Evolutionary conservation across 345 rosid species (phyloP), one percentile per base, ranked within the genome.

Genomic region (Populus simonii): DNA sequence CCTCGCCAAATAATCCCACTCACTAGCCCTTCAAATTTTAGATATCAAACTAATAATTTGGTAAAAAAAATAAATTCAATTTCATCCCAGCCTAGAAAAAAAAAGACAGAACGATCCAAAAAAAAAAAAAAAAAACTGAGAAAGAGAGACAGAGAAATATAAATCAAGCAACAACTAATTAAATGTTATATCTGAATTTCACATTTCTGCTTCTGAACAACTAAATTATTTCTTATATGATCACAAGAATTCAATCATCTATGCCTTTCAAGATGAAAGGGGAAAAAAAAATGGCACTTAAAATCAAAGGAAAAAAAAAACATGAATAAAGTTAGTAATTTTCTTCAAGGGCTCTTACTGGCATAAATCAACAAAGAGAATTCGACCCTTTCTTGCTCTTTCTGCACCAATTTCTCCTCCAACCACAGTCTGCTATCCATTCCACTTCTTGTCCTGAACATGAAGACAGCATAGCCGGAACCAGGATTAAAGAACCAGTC

Each of bases 401-500:
- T 85, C 87, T 90, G 82, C 72, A 67, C 77, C 74, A 83, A 53
- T 79, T 88, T 90, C 82, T 92, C 97, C 73, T 92, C 97, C 61
- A 89, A 79, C 97, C 93, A 90, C 43, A 89, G 79, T 74, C 91
- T 85, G 81, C 90, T 90, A 61, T 90, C 94, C 81, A 87, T 68
- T 27, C 97, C 92, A 80, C 88, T 92, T 80, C 97, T 92, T 84
- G 91, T 89, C 83, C 91, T 83, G 83, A 95, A 95, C 98, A 93
- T 90, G 89, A 95, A 95, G 81, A 92, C 92, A 59, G 94, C 99
- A 72, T 70, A 83, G 3, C 90, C 93, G 65, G 86, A 76, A 10
- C 81, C 88, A 73, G 89, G 80, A 49, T 72, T 85, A 76, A 86
- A 95, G 86, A 93, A 93, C 99, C 98, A 95, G 73, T 88, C 92